Evolutionary conservation across 495 filamentous ascomycete genomes (phyloP).

Genomic region (Niebla homalea): DNA sequence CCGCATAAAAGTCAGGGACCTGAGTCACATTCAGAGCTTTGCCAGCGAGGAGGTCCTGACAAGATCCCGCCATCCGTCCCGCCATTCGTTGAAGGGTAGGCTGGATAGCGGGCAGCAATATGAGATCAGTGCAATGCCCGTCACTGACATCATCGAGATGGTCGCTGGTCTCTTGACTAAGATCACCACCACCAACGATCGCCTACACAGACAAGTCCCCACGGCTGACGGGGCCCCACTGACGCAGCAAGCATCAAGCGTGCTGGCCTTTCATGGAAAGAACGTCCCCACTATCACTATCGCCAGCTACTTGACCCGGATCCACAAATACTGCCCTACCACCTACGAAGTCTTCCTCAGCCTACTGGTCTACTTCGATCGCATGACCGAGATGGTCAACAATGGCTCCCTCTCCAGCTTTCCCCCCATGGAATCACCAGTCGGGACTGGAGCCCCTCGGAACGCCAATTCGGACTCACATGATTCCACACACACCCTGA

Average conservation of each 20-base stretch:
- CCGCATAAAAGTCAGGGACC: slow-evolving; percentile 68
- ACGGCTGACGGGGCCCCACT: slow-evolving; percentile 50
- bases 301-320: slow-evolving; percentile 85
- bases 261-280: slow-evolving; percentile 98
- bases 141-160: slow-evolving; percentile 98
- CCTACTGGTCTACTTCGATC: slow-evolving; percentile 92
- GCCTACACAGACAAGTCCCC: slow-evolving; percentile 57
- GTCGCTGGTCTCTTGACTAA: slow-evolving; percentile 96
- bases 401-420: slow-evolving; percentile 40
- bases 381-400: slow-evolving; percentile 96
- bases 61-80: slow-evolving; percentile 28
- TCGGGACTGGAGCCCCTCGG: slow-evolving; percentile 7
- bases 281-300: slow-evolving; percentile 97
- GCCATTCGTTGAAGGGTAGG: slow-evolving; percentile 28
- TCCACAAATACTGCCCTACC: slow-evolving; percentile 98
- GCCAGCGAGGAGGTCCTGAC: slow-evolving; percentile 59
- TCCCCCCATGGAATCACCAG: slow-evolving; percentile 29
- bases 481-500: slow-evolving; percentile 23
- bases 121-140: slow-evolving; percentile 97
- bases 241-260: slow-evolving; percentile 70
- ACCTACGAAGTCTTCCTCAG: slow-evolving; percentile 98
- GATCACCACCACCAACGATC: slow-evolving; percentile 94
- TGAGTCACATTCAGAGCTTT: slow-evolving; percentile 82
- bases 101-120: slow-evolving; percentile 42
- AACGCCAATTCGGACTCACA: not conserved